Base-by-base conservation (phyloP, 2,329 filamentous ascomycete genomes). In the Tricladium varicosporioides region DNA sequence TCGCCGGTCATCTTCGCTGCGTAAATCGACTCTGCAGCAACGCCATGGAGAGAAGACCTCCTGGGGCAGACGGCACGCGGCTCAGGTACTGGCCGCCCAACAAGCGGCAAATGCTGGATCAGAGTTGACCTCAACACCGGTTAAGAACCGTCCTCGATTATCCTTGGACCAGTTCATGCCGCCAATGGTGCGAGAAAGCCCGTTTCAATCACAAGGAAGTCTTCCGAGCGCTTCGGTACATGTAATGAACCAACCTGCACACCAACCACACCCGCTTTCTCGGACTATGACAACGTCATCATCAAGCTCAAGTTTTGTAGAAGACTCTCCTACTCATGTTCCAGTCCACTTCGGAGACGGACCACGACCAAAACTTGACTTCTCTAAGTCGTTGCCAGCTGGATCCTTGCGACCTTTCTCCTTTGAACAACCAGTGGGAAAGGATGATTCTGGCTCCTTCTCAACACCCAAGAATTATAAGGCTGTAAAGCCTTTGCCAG, bases 11-110 rank as follows among this genome's bases (percentile, higher is more conserved):
- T 88, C 87, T 1, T 94, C 91, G 15, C 76, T 97, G 49, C 83
- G 93, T 58, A 92, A 88, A 70, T 95, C 92, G 2, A 96, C 93
- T 0, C 74, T 96, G 19, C 91, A 95, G 69, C 92, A 96, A 72
- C 87, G 93, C 43, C 83, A 89, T 60, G 82, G 84, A 44, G 87
- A 89, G 42, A 83, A 87, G 55, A 81, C 79, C 10, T 89, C 79
- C 53, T 86, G 81, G 77, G 83, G 83, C 42, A 76, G 81, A 54
- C 77, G 84, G 57, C 79, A 79, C 44, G 85, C 79, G 50, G 84
- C 82, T 60, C 78, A 80, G 45, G 42, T 67, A 19, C 56, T 70
- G 33, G 69, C 69, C 36, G 65, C 67, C 36, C 68, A 70, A 51
- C 67, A 69, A 53, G 58, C 53, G 48, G 54, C 63, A 32, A 58